phyloP scores from a whole-genome alignment of 2,329 filamentous ascomycete genomes.

The Penicillium digitatum region DNA sequence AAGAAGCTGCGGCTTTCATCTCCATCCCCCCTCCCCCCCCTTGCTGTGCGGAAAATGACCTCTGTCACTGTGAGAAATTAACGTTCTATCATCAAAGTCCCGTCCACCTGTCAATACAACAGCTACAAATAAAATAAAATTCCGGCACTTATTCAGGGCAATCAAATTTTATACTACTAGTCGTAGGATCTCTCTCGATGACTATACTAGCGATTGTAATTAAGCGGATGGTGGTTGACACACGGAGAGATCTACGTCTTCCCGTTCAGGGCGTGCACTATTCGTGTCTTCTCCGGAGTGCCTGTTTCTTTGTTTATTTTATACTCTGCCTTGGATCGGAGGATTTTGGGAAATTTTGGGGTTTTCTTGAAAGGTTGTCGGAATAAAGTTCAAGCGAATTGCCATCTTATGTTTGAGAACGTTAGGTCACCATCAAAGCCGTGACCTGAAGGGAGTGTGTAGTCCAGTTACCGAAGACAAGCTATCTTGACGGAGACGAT shows the following conservation, averaged over 20 bases:
- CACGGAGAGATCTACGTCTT: too few relatives aligned
- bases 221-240: too few relatives aligned
- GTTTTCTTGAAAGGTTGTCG: too few relatives aligned
- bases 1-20: background rate
- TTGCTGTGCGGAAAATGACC: background rate
- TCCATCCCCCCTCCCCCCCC: too few relatives aligned
- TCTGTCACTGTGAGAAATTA: background rate
- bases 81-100: background rate
- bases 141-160: background rate
- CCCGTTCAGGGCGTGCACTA: too few relatives aligned
- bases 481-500: slow-evolving; percentile 29
- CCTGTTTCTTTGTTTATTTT: too few relatives aligned
- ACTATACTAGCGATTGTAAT: too few relatives aligned
- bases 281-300: too few relatives aligned
- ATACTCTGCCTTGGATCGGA: too few relatives aligned
- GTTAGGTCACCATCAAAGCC: background rate
- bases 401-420: background rate
- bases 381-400: background rate
- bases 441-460: slow-evolving; percentile 9
- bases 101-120: background rate
- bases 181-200: background rate
- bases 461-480: slow-evolving; percentile 5
- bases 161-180: background rate
- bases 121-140: background rate
- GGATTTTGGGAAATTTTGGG: too few relatives aligned